Evolutionary conservation across 1,284 basidiomycete genomes (phyloP).

Genomic region (Hemileia vastatrix): DNA sequence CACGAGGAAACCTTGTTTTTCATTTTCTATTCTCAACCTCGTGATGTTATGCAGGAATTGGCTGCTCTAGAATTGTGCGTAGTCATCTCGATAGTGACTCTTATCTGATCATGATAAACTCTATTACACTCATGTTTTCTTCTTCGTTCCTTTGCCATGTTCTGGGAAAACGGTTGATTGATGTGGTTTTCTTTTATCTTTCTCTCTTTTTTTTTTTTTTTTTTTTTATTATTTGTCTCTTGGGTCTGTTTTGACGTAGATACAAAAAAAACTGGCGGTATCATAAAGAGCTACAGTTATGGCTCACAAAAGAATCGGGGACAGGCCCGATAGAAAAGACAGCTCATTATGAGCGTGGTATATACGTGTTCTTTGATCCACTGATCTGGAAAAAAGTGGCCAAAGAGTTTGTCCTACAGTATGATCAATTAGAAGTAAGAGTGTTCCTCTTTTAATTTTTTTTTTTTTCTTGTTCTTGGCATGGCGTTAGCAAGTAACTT

Average conservation of each 20-base stretch:
- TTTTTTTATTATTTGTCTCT: background rate
- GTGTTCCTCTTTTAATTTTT: background rate
- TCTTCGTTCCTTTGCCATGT: no score
- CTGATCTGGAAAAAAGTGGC: slow-evolving; percentile 69
- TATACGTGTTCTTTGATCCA: slow-evolving; percentile 85
- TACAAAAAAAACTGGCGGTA: slow-evolving; percentile 92
- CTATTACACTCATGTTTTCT: no score
- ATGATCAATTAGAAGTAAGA: slow-evolving; percentile 78
- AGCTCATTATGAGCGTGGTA: slow-evolving; percentile 75
- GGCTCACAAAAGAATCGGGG: slow-evolving; percentile 87
- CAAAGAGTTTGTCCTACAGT: slow-evolving; percentile 68
- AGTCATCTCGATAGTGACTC: no score
- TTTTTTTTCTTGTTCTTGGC: background rate
- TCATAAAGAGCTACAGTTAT: slow-evolving; percentile 86
- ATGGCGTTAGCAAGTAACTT: background rate
- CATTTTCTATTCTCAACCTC: slow-evolving; percentile 93
- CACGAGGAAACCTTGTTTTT: slow-evolving; percentile 96
- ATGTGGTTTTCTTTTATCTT: background rate
- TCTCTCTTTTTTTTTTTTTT: background rate
- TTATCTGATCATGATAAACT: no score
- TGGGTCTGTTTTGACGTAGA: background rate
- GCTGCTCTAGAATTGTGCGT: slow-evolving; percentile 82
- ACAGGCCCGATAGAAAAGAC: slow-evolving; percentile 75
- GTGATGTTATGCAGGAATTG: slow-evolving; percentile 86
- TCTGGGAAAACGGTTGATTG: no score